phyloP scores from a whole-genome alignment of 495 filamentous ascomycete species.

The Aspergillus bridgeri region DNA sequence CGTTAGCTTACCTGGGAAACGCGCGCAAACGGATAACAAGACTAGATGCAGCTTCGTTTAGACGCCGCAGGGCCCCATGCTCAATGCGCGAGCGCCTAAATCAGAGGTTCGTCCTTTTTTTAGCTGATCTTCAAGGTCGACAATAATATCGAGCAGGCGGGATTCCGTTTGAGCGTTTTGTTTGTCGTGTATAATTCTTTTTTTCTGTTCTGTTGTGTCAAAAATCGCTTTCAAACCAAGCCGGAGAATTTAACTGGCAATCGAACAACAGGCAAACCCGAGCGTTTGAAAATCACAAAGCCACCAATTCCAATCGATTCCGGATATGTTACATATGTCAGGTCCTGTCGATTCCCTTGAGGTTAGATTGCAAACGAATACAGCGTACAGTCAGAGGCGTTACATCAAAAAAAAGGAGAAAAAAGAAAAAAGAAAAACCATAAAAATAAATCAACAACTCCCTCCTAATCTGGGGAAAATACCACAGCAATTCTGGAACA shows the following conservation, averaged over 20 bases:
- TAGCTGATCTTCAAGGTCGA: constrained; percentile 8
- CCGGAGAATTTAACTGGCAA: neutral
- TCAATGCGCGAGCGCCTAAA: constrained; percentile 27
- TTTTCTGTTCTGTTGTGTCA: neutral
- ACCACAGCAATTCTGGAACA: neutral
- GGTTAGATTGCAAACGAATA: constrained; percentile 6
- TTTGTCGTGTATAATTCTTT: constrained; percentile 3
- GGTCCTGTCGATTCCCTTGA: neutral
- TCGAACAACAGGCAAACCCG: neutral
- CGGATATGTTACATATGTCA: constrained; percentile 17
- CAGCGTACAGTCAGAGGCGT: neutral
- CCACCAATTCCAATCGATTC: constrained; percentile 11
- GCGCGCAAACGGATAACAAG: constrained; percentile 28
- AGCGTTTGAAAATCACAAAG: constrained; percentile 12
- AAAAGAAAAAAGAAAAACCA: constrained; percentile 3
- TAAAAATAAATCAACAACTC: neutral
- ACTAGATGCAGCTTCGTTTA: constrained; percentile 23
- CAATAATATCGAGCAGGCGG: neutral
- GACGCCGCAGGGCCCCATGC: constrained; percentile 34
- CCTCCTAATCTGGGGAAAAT: constrained; percentile 5
- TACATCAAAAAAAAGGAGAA: constrained; percentile 1
- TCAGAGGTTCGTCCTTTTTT: constrained; percentile 1
- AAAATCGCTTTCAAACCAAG: constrained; percentile 2
- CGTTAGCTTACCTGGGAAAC: constrained; percentile 29
- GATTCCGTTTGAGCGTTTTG: neutral